A percentile compares a stretch with the other conserved stretches of the same genome.
phyloP scores from a whole-genome alignment of 768 basidiomycete species.

The Galerina marginata region DNA sequence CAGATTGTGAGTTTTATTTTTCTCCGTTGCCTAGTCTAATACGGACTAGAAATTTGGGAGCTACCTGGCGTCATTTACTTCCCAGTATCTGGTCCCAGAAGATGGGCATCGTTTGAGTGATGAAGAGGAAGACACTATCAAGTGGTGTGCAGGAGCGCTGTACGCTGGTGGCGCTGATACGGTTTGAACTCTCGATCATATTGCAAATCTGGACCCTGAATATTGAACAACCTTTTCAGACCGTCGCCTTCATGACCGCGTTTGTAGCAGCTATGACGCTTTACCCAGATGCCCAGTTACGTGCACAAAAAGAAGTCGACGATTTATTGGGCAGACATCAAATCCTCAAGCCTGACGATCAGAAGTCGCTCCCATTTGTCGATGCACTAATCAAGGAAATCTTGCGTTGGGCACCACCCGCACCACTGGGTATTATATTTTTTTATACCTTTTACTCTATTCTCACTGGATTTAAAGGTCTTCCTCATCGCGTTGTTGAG shows the following conservation, averaged over 20 bases:
- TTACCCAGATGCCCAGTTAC: no score
- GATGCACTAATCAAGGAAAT: background rate
- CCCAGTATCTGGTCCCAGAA: conserved; percentile 39
- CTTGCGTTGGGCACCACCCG: background rate
- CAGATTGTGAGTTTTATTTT: conserved; percentile 39
- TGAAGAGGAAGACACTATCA: conserved; percentile 50
- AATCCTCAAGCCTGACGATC: background rate
- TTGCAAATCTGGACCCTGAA: no score
- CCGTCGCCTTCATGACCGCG: no score
- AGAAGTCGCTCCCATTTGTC: background rate
- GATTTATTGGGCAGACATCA: no score
- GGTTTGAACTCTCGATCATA: conserved; percentile 20
- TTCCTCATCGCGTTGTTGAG: no score
- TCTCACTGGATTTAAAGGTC: no score
- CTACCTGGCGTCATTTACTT: conserved; percentile 49
- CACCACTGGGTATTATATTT: background rate
- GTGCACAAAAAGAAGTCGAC: no score
- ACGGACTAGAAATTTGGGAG: conserved; percentile 34
- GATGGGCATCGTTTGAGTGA: conserved; percentile 16
- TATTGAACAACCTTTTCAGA: no score
- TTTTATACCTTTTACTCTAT: no score
- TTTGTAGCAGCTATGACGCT: no score
- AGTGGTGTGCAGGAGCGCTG: conserved; percentile 54
- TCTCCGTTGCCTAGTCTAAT: background rate
- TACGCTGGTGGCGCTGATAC: conserved; percentile 55